Conservation (phyloP, 805 yeast species). For the Starmera quercuum region DNA sequence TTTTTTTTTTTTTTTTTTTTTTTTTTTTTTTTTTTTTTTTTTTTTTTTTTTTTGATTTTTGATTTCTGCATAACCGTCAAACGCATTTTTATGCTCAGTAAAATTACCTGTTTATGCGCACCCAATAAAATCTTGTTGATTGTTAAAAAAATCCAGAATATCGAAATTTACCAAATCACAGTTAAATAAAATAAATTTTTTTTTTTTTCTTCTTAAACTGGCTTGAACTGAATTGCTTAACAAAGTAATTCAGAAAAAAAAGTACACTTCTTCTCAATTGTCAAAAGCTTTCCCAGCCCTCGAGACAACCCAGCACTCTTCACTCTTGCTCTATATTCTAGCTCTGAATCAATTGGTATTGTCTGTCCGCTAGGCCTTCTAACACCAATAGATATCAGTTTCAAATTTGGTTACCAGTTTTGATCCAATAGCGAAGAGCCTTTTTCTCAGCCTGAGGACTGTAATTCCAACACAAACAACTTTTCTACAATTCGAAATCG, state of each 20-base stretch:
- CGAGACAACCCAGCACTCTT: background rate
- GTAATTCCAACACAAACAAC: background rate
- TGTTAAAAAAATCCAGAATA: slow-evolving; percentile 1
- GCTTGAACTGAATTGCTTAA: too few relatives aligned
- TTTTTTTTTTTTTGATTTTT: background rate
- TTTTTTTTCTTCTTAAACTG: too few relatives aligned
- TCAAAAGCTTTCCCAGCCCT: too few relatives aligned
- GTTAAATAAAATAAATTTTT: background rate
- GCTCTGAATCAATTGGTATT: too few relatives aligned
- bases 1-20: background rate
- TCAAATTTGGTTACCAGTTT: too few relatives aligned
- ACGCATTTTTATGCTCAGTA: background rate
- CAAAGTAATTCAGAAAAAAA: background rate
- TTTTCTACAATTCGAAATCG: background rate
- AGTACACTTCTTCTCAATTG: background rate
- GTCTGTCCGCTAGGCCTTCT: too few relatives aligned
- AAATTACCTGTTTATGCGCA: slow-evolving; percentile 6
- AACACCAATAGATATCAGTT: too few relatives aligned
- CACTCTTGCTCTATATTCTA: background rate
- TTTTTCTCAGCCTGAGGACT: background rate
- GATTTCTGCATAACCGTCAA: slow-evolving; percentile 1
- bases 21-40: background rate
- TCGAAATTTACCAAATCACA: too few relatives aligned
- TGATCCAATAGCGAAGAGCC: slow-evolving; percentile 1
- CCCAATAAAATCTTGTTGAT: slow-evolving; percentile 11